Evolutionary conservation across 2,329 filamentous ascomycete species (phyloP).

Genomic region (Cladosporium sp.): DNA sequence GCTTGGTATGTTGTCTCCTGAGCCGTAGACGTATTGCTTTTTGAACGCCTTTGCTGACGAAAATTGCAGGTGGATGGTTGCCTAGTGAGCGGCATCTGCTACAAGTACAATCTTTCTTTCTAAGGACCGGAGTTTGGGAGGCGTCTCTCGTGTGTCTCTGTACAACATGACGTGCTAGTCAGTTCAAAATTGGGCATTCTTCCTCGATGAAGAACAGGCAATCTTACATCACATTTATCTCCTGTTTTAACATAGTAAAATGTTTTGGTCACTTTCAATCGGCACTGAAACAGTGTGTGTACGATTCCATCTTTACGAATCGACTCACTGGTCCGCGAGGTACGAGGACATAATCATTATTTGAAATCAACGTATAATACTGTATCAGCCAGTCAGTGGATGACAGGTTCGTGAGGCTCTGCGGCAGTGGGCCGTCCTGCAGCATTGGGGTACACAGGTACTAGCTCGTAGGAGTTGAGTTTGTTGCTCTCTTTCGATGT

Average conservation of each 20-base stretch:
- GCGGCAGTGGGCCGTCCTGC: constrained; percentile 4
- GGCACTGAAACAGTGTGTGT: too few relatives aligned
- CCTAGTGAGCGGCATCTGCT: not conserved
- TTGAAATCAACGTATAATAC: too few relatives aligned
- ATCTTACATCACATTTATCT: not conserved
- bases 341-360: not conserved
- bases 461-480: not conserved
- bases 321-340: too few relatives aligned
- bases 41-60: not conserved
- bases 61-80: constrained; percentile 17
- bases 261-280: not conserved
- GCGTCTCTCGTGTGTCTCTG: not conserved
- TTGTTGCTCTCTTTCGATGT: not conserved
- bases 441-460: not conserved
- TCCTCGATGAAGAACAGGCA: not conserved
- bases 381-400: too few relatives aligned
- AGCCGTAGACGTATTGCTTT: not conserved
- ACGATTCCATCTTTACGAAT: too few relatives aligned
- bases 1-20: constrained; percentile 16
- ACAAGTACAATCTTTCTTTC: not conserved
- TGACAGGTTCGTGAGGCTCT: not conserved
- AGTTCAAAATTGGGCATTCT: not conserved
- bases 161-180: not conserved
- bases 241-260: not conserved
- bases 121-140: not conserved